Evolutionary conservation across 257 asterid species (phyloP), one percentile per base, ranked within the genome.

Genomic region (Fraxinus pennsylvanica): DNA sequence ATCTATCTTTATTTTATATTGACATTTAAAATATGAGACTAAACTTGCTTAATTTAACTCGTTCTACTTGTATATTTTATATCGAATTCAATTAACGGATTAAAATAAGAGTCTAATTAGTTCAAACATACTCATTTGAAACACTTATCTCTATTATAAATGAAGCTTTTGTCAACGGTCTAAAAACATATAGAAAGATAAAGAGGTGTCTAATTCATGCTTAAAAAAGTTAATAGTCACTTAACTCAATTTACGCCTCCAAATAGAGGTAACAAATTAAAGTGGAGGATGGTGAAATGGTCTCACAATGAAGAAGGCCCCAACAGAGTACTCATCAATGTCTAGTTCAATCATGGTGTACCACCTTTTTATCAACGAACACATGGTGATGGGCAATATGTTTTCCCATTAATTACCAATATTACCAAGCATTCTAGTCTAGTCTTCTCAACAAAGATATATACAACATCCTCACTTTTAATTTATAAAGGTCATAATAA

Each of bases 381-480:
- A 68, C 84, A 79, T 79, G 83, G 72, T 63, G 36, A 63, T 80
- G 57, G 72, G 38, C 83, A 78, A 63, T 63, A 27, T 63, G 69
- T 57, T 78, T 61, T 13, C 29, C 39, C 52, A 3, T 10, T 39
- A 21, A 15, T 39, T 63, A 67, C 29, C 9, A 15, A 39, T 9
- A 35, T 73, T 27, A 50, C 36, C 61, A 45, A 73, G 50, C 45
- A 41, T 57, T 39, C 59, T 15, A 10, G 47, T 29, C 12, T 13
- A 13, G 32, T 61, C 77, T 80, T 75, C 33, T 43, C 52, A 32
- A 8, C 32, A 30, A 75, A 45, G 74, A 22, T 13, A 33, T 13
- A 12, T 2, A 21, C 75, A 21, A n/a, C 5, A 50, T 36, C 41
- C 9, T 6, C 41, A 36, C 43, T 7, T 38, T 38, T 38, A 1